phyloP scores from a whole-genome alignment of 495 filamentous ascomycete genomes.

The Daldinia childiae region DNA sequence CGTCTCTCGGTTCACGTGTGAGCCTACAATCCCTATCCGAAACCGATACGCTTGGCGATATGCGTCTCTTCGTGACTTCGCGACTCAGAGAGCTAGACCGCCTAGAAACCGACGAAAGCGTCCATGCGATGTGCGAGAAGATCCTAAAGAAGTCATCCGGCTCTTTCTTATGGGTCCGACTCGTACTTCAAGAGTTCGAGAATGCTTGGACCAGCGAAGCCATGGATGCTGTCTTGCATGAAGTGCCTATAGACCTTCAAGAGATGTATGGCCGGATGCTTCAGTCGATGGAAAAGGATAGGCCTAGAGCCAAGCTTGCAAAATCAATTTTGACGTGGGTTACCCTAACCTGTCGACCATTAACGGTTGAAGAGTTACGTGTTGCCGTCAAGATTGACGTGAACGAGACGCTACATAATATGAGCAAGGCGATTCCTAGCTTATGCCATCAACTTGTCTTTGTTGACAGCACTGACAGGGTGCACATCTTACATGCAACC shows the following conservation, averaged over 20 bases:
- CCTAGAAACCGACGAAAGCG: no score
- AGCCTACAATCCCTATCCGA: background rate
- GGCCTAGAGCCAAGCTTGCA: slow-evolving; percentile 30
- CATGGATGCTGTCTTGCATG: slow-evolving; percentile 42
- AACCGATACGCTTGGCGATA: background rate
- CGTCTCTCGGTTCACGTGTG: background rate
- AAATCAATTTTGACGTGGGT: slow-evolving; percentile 47
- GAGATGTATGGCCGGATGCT: slow-evolving; percentile 44
- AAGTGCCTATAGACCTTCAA: slow-evolving; percentile 38
- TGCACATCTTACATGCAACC: slow-evolving; percentile 49
- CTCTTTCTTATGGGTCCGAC: slow-evolving; percentile 48
- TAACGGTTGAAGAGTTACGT: slow-evolving; percentile 43
- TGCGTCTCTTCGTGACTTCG: background rate
- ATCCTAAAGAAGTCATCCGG: slow-evolving; percentile 48
- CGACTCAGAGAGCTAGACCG: background rate
- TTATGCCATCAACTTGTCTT: slow-evolving; percentile 47
- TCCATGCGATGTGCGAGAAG: slow-evolving; percentile 37
- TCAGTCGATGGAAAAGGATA: slow-evolving; percentile 33
- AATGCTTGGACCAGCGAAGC: slow-evolving; percentile 41
- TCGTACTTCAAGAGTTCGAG: slow-evolving; percentile 47
- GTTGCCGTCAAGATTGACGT: slow-evolving; percentile 45
- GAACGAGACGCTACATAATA: slow-evolving; percentile 41
- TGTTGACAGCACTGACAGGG: slow-evolving; percentile 35
- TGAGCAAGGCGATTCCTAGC: slow-evolving; percentile 39
- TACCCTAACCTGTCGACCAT: slow-evolving; percentile 36